Base-by-base conservation (phyloP, 2,329 filamentous ascomycete genomes). In the Chalara sp. region DNA sequence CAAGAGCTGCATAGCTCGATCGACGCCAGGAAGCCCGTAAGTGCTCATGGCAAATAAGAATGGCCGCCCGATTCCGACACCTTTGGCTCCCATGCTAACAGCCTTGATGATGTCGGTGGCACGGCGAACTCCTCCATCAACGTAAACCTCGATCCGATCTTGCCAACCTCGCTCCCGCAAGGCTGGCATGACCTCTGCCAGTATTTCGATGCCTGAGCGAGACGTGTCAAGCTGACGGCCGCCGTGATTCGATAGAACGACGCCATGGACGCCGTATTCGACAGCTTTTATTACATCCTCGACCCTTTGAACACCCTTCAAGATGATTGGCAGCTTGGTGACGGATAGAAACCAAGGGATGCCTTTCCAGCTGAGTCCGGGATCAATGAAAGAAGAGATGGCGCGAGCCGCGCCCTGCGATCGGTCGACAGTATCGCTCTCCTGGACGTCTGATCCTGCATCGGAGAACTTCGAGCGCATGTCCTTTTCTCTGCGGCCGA, bases 301-400 rank as follows among this genome's bases (percentile, higher is more conserved):
- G 48, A 96, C 90, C 30, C 92, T 83, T 74, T 99, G 93, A 8
- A 99, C 87, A 52, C 93, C 93, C 78, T 99, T 99, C 58, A 99
- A 81, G 49, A 97, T 80, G 65, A 99, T 95, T 50, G 93, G 93
- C 85, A 97, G 95, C 56, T 82, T 83, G 32, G 93, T 99, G 65
- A 97, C 88, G 61, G 81, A 81, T 61, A 82, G 75, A 74, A 99
- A 95, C 91, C 91, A 99, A 1, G 92, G 80, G 44, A 96, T 89
- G 63, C 97, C 93, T 62, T 86, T 87, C 93, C 93, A 99, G 65
- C 81, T 87, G 7, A 99, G 78, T n/a, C 80, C 78, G 1, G 93
- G 93, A 74, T 99, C 93, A 72, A 99, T 99, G 70, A 99, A 99
- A 53, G 82, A 89, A 32, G 89, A 95, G 64, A 99, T 99, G 56